These are phyloP conservation scores for Aspergillus brunneoviolaceus DNA, from an alignment of 2,329 filamentous ascomycete species.

Conservation along the genomic window DNA sequence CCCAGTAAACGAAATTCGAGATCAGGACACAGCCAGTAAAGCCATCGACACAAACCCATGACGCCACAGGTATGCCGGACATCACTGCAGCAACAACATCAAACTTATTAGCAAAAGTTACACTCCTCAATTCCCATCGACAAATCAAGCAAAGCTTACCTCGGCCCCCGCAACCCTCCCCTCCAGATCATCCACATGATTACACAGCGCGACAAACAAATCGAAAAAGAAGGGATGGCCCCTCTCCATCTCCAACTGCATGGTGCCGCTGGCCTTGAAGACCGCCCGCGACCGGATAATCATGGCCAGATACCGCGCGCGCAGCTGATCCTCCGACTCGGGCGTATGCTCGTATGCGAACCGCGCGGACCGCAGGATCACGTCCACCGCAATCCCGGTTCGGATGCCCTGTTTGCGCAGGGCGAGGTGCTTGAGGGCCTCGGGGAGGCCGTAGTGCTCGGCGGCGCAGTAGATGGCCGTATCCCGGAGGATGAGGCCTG, in stretches of 20 bases:
- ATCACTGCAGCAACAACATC: no score
- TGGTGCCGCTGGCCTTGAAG: slow-evolving; percentile 96
- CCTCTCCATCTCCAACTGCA: slow-evolving; percentile 98
- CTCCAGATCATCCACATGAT: slow-evolving; percentile 94
- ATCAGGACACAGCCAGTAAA: no score
- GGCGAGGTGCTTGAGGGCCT: slow-evolving; percentile 78
- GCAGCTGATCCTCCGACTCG: slow-evolving; percentile 85
- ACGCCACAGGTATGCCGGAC: no score
- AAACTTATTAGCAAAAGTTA: no score
- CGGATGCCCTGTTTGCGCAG: slow-evolving; percentile 94
- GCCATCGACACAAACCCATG: no score
- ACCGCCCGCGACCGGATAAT: slow-evolving; percentile 97
- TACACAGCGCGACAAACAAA: slow-evolving; percentile 96
- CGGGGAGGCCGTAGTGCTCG: slow-evolving; percentile 85
- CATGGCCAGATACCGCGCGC: slow-evolving; percentile 94
- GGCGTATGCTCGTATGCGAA: slow-evolving; percentile 96
- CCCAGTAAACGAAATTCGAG: no score
- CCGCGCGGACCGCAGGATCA: slow-evolving; percentile 86
- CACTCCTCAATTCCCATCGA: no score
- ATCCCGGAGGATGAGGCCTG: slow-evolving; percentile 79
- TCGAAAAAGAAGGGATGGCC: slow-evolving; percentile 97
- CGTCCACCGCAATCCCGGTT: slow-evolving; percentile 85
- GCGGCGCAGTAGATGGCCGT: slow-evolving; percentile 93
- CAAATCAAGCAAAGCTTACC: neutral
- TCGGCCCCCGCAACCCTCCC: slow-evolving; percentile 56